Evolutionary conservation across 106 monocot genomes (phyloP), one percentile per base, ranked within the genome.

Genomic region (Ottelia alismoides): DNA sequence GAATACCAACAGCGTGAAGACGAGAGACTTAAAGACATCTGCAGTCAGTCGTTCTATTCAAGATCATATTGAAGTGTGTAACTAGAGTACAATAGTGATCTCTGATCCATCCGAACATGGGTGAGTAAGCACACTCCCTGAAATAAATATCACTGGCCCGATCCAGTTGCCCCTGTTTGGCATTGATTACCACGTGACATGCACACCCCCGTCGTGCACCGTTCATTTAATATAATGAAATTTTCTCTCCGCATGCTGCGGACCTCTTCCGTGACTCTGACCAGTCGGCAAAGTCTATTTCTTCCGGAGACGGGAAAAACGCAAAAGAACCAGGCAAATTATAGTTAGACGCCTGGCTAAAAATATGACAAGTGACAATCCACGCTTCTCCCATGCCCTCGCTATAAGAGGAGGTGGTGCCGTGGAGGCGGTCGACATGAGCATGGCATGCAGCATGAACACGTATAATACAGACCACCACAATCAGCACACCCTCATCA

Each of bases 401-500:
- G 47, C 7, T 2, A 22, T 24, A 23, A 12, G 56, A 32, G 3
- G 56, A n/a, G 10, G 30, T 22, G 56, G 14, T 22, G 31, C n/a
- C n/a, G n/a, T n/a, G n/a, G n/a, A n/a, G 5, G 31, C 2, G 51
- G 21, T 9, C 24, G 24, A 23, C 1, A 50, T 26, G 2, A 1
- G 24, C 23, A 62, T 62, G 62, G 62, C 49, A 49, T 50, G n/a
- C n/a, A n/a, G 29, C 50, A 25, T 47, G 4, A 48, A 60, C 60
- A 48, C 25, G 62, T 62, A 28, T 50, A 62, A 62, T 50, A 20
- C 49, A 18, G 51, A 62, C 24, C 29, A 11, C 12, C 50, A 62
- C 21, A n/a, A 62, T 18, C 45, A 25, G 43, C 62, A 11, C 22
- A 22, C 53, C 25, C 43, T 11, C 12, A 53, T 53, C 25, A 27